Base-by-base conservation (phyloP, 75 land plant genomes). In the Pseudotsuga menziesii region DNA sequence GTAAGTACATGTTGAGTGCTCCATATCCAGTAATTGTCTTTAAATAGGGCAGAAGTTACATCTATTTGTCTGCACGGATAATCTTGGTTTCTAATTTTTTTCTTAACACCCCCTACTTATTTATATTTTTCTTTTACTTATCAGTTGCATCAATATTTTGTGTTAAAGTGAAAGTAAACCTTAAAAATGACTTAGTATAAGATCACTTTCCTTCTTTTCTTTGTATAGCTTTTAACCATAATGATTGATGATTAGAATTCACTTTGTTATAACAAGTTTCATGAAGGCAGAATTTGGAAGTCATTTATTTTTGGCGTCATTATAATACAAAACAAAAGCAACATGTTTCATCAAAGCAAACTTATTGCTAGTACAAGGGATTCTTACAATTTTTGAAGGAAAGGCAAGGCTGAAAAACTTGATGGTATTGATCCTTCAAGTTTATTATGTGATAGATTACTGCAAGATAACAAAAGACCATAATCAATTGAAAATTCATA, bases 371-470 rank as follows among this genome's bases (percentile, higher is more conserved):
- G 11, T 15, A 32, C 2, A 22, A 44, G 61, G 27, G 56, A 29
- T 39, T 62, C 80, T 78, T 56, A 78, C 80, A 80, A 44, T 22
- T 29, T 80, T 27, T 61, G 55, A 26, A 80, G 80, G 4, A 25
- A 32, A 29, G 61, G 57, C 35, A 80, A 39, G 14, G 3, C 62
- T 29, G 79, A 39, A 36, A 61, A 80, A 35, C 41, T 76, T 59
- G 78, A 56, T 17, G 82, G 79, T 14, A 80, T 80, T 32, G 82
- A 77, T 29, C 82, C 78, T 27, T 66, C 16, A 55, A 73, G 58
- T 17, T 54, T 73, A 27, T 73, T 73, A 48, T 73, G 9, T 13
- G 75, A 73, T 26, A 73, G 75, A 73, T 73, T 56, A 73, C 75
- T 73, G 57, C 35, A 56, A 56, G 1, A 73, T 9, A 26, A 54